These are phyloP conservation scores for Martensiomyces pterosporus DNA, from an alignment of 192 early-diverging fungal species.

Conservation along the genomic window DNA sequence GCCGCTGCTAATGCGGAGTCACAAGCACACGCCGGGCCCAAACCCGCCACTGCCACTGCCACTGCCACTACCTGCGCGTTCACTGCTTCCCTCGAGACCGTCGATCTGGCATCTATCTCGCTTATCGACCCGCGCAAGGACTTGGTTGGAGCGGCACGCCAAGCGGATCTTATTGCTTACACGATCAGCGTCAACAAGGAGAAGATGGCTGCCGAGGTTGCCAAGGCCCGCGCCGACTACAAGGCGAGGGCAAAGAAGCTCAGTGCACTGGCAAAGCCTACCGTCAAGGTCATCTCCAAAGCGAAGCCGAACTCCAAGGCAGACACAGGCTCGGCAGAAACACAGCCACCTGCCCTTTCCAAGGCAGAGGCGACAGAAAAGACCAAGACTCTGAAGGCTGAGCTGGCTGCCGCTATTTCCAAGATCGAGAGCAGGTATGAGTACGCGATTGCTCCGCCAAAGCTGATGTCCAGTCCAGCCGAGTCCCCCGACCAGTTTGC, in stretches of 20 bases:
- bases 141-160: slow-evolving; percentile 20
- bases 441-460: slow-evolving; percentile 1
- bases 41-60: too few species aligned
- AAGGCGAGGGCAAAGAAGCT: not conserved
- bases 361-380: slow-evolving; percentile 4
- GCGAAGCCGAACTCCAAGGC: not conserved
- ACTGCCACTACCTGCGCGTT: too few species aligned
- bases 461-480: slow-evolving; percentile 7
- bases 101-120: slow-evolving; percentile 21
- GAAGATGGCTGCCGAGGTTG: not conserved
- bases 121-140: slow-evolving; percentile 31
- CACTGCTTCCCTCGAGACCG: slow-evolving; percentile 2
- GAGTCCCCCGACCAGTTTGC: not conserved
- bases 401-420: slow-evolving; percentile 32
- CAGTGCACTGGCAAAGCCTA: slow-evolving; percentile 1
- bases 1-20: slow-evolving; percentile 1
- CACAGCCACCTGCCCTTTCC: not conserved
- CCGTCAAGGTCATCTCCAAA: slow-evolving; percentile 1
- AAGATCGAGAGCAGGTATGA: slow-evolving; percentile 24
- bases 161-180: slow-evolving; percentile 37
- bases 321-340: not conserved
- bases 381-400: slow-evolving; percentile 29
- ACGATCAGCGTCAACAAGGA: slow-evolving; percentile 18
- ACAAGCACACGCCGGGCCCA: too few species aligned
- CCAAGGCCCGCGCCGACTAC: slow-evolving; percentile 3